Conservation (phyloP, 2,329 filamentous ascomycete species). For the Pseudogymnoascus sp. region DNA sequence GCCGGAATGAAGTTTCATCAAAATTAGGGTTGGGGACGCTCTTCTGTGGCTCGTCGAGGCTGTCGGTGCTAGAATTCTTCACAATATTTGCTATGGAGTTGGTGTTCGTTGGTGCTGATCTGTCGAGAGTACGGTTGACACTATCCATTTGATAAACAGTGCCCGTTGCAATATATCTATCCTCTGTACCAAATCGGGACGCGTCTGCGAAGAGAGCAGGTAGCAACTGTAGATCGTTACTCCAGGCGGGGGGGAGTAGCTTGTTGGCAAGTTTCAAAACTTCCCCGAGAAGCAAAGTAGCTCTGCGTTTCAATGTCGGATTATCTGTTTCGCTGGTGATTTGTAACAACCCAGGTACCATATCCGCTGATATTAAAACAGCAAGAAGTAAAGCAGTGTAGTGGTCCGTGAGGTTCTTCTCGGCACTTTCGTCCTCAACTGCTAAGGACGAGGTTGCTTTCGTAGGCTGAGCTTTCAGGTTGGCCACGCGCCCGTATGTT, state of each 20-base stretch:
- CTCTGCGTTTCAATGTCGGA: constrained; percentile 71
- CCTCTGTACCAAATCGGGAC: constrained; percentile 60
- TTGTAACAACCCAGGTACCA: constrained; percentile 54
- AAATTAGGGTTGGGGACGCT: constrained; percentile 40
- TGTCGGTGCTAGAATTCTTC: constrained; percentile 35
- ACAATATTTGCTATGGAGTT: constrained; percentile 17
- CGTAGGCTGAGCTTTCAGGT: constrained; percentile 56
- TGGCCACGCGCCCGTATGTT: constrained; percentile 90
- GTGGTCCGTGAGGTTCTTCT: constrained; percentile 84
- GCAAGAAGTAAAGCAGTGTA: constrained; percentile 85
- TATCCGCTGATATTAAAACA: constrained; percentile 71
- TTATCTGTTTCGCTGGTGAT: constrained; percentile 63
- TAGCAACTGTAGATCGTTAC: constrained; percentile 75
- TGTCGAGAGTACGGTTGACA: constrained; percentile 84
- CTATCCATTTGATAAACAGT: constrained; percentile 98
- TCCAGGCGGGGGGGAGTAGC: constrained; percentile 73
- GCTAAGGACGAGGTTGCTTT: constrained; percentile 42
- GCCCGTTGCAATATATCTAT: constrained; percentile 72
- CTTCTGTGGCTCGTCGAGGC: constrained; percentile 49
- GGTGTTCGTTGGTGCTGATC: constrained; percentile 49
- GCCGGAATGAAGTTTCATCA: constrained; percentile 56
- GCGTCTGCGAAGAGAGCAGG: constrained; percentile 77
- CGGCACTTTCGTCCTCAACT: constrained; percentile 55
- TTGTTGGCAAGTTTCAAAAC: constrained; percentile 83
- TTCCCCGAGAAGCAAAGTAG: constrained; percentile 83